These are phyloP conservation scores for Cryptococcus sp. DNA, from an alignment of 1,284 basidiomycete genomes.

Conservation along the genomic window DNA sequence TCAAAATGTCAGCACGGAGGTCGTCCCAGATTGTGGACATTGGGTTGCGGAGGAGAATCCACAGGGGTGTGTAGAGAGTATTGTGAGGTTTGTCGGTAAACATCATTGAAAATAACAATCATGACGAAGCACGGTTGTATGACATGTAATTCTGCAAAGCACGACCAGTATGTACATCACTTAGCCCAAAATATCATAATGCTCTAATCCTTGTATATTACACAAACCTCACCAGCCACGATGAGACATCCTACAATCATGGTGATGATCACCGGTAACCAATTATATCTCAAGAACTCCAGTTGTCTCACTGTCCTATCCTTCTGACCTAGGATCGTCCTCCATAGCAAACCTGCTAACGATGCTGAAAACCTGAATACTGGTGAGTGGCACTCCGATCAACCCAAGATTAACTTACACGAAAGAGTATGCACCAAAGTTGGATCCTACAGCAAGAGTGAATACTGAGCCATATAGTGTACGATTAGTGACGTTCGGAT, in stretches of 20 bases:
- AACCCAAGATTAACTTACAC: conserved; percentile 51
- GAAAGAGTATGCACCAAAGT: conserved; percentile 87
- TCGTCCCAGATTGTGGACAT: conserved; percentile 15
- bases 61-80: conserved; percentile 12
- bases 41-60: conserved; percentile 29
- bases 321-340: conserved; percentile 71
- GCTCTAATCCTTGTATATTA: conserved; percentile 33
- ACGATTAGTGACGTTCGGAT: conserved; percentile 27
- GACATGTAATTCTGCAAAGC: no score
- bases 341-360: conserved; percentile 86
- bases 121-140: no score
- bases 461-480: conserved; percentile 49
- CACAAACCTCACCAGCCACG: conserved; percentile 47
- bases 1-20: conserved; percentile 13
- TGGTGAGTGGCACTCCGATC: neutral
- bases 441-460: conserved; percentile 73
- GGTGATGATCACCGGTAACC: conserved; percentile 59
- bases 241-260: conserved; percentile 56
- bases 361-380: conserved; percentile 63
- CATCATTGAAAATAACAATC: neutral
- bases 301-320: conserved; percentile 62
- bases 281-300: conserved; percentile 72
- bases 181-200: no score
- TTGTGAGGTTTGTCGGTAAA: conserved; percentile 7
- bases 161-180: no score